Evolutionary conservation across 257 asterid genomes (phyloP).

Genomic region (Fraxinus americana): DNA sequence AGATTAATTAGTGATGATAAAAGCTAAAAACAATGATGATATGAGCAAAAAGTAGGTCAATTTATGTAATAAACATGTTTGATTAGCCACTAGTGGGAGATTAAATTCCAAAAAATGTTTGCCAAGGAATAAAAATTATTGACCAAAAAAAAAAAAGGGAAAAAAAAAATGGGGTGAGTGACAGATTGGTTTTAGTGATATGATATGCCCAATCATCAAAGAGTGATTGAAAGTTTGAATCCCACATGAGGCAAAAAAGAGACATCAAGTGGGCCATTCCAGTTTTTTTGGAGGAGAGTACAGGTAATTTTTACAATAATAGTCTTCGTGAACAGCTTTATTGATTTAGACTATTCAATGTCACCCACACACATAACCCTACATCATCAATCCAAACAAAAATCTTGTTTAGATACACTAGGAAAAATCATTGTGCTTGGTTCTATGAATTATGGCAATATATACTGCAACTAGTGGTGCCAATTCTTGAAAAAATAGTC

Average conservation of each 20-base stretch:
- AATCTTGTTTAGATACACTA: constrained; percentile 2
- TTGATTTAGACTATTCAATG: constrained; percentile 47
- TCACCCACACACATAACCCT: constrained; percentile 25
- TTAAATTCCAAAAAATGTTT: constrained; percentile 14
- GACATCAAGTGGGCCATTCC: constrained; percentile 42
- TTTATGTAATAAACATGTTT: constrained; percentile 26
- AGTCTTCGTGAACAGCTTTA: constrained; percentile 37
- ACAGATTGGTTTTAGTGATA: neutral
- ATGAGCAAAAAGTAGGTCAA: constrained; percentile 3
- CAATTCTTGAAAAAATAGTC: neutral
- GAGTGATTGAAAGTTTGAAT: constrained; percentile 43
- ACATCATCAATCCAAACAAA: constrained; percentile 23
- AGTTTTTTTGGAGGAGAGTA: constrained; percentile 15
- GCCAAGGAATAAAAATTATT: constrained; percentile 7
- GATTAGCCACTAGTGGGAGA: constrained; percentile 22
- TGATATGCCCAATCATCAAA: constrained; percentile 39
- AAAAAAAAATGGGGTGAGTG: neutral
- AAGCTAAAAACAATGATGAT: constrained; percentile 17
- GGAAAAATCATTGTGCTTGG: neutral
- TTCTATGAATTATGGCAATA: neutral
- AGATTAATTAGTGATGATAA: constrained; percentile 23
- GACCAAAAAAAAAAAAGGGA: constrained; percentile 17
- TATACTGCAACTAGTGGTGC: neutral
- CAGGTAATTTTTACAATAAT: constrained; percentile 35
- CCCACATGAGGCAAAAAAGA: constrained; percentile 33